Conservation (phyloP, 2,329 filamentous ascomycete species). For the Penicillium sp. region DNA sequence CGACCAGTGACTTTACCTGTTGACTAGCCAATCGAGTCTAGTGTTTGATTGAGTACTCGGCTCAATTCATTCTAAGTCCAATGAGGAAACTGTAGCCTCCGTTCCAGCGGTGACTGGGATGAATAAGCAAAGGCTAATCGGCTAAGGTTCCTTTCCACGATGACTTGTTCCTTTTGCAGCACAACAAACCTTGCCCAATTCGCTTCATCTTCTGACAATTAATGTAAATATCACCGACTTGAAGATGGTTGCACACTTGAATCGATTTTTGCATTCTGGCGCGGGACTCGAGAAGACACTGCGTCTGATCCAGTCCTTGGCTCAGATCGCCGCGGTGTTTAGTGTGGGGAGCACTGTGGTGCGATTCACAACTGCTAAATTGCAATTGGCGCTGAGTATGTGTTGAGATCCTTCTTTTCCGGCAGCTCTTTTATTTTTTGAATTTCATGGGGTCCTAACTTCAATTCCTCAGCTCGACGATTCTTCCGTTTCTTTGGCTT, state of each 20-base stretch:
- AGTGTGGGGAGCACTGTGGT: slow-evolving; percentile 35
- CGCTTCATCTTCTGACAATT: too few relatives aligned
- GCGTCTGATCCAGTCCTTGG: slow-evolving; percentile 44
- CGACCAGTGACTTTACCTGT: not conserved
- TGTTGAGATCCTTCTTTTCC: not conserved
- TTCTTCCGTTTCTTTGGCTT: slow-evolving; percentile 72
- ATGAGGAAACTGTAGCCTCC: slow-evolving; percentile 6
- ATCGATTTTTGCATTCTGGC: slow-evolving; percentile 38
- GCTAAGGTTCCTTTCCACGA: not conserved
- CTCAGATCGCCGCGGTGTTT: slow-evolving; percentile 38
- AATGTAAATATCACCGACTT: not conserved
- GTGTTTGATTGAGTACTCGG: not conserved
- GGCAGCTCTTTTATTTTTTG: not conserved
- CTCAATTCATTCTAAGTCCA: not conserved
- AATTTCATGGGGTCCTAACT: not conserved
- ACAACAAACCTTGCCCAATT: not conserved
- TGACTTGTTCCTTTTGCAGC: not conserved
- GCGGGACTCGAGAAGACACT: slow-evolving; percentile 46
- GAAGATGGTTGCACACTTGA: slow-evolving; percentile 33
- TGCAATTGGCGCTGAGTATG: slow-evolving; percentile 51
- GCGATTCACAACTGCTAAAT: slow-evolving; percentile 43
- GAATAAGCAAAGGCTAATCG: slow-evolving; percentile 3
- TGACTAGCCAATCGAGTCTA: not conserved
- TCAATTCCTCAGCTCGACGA: slow-evolving; percentile 54
- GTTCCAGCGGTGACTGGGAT: not conserved